Base-by-base conservation (phyloP, 495 filamentous ascomycete genomes). In the Recurvomyces mirabilis region DNA sequence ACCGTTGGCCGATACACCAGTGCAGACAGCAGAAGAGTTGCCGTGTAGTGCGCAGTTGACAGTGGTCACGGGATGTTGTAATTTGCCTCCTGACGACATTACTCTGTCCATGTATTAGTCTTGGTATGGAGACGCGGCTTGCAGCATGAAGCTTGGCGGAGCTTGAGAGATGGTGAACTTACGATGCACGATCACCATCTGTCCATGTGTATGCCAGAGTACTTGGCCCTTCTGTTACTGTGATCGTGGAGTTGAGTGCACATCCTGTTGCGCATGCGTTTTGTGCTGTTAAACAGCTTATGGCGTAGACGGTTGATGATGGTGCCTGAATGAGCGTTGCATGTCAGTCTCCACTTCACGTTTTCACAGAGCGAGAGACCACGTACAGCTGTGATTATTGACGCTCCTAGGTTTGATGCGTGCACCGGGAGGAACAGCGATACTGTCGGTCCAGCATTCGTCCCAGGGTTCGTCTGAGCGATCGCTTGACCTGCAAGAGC, bases 331-430 rank as follows among this genome's bases (percentile, higher is more conserved):
- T 24, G 14, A 29, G 14, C 10, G 21, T 22, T 11, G 25, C 14
- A 34, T 22, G n/a, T 32, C 22, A 14, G n/a, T 30, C 13, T 3
- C 31, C 5, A 17, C 10, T 9, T 17, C 11, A 4, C 22, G 11
- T 38, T 10, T 3, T 9, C 5, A 15, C 13, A 15, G 31, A 30
- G 30, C 6, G n/a, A 6, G 5, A 3, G 22, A 29, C 5, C 19
- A 26, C 49, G 26, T 48, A 52, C 50, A 20, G 44, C 45, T 48
- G 50, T 53, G 3, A 53, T 23, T 2, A 53, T 26, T 1, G 34
- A 34, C 1, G 32, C 31, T 38, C 35, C 37, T 15, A 31, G 25
- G 40, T 21, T 30, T n/a, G 4, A 25, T 13, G 25, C 28, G 40
- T 32, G n/a, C 4, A 31, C 14, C 6, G 24, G 40, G 3, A 31